Base-by-base conservation (phyloP, 768 basidiomycete species). In the Tubosaeta brunneosetosa region DNA sequence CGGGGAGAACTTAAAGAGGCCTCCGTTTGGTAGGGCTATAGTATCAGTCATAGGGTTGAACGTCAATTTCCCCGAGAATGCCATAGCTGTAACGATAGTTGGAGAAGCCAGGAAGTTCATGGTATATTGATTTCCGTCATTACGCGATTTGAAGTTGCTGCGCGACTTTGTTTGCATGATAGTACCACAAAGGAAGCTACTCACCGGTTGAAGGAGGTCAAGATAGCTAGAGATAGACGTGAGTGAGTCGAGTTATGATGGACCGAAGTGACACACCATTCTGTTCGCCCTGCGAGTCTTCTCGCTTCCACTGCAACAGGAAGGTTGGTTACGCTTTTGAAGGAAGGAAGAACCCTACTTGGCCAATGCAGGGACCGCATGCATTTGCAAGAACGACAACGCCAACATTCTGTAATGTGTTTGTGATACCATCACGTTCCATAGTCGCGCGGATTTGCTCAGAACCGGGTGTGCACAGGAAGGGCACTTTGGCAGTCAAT, bases 91-190 rank as follows among this genome's bases (percentile, higher is more conserved):
- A 17, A 98, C 97, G 53, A 97, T 79, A 32, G 94, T 95, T 1
- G 97, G 97, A 4, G 94, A 97, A 8, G 95, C 93, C 52, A 99
- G 80, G 76, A 99, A 98, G 71, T 98, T 98, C 92, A 95, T 91
- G 14, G 94, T 98, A 50, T 85, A 76, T 36, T 80, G 77, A 68
- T 98, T 98, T 22, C 94, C 97, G 64, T 99, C 97, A 67, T 99
- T 99, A 59, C 97, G 82, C 3, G 94, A 93, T 73, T 92, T 94
- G 80, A 88, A 89, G 69, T 89, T 88, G 41, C 81, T 80, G 53
- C 25, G 50, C 27, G 36, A 47, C 19, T 22, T 50, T 44, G 33
- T 46, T 61, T 44, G 49, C 43, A 44, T 37, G 25, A 36, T 22
- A 29, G 17, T 25, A 32, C 4, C 46, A 22, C 6, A 31, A 25